These are phyloP conservation scores for Heritiera littoralis DNA, from an alignment of 345 rosid genomes.

Conservation along the genomic window DNA sequence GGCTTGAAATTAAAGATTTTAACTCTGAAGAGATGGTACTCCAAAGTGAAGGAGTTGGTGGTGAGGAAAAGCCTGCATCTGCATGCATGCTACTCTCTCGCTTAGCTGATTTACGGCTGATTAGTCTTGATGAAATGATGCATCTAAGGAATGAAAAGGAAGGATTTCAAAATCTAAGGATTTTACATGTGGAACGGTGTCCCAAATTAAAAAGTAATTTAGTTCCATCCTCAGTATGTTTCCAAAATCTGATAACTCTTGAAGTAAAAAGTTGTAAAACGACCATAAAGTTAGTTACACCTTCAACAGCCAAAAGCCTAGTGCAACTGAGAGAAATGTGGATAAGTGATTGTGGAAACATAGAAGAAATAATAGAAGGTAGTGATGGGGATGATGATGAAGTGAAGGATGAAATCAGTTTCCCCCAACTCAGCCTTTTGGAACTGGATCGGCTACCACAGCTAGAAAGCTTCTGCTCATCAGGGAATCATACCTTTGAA, in stretches of 20 bases:
- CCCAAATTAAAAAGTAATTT: background rate
- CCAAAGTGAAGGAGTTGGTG: background rate
- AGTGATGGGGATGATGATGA: background rate
- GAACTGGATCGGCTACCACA: background rate
- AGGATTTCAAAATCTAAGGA: background rate
- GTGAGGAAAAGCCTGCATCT: conserved; percentile 2
- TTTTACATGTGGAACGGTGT: background rate
- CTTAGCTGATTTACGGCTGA: background rate
- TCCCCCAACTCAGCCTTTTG: background rate
- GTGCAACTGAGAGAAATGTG: background rate
- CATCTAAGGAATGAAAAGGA: background rate
- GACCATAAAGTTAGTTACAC: background rate
- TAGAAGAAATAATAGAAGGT: background rate
- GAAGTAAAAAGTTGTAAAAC: rapidly evolving
- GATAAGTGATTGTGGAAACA: background rate
- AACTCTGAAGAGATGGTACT: background rate
- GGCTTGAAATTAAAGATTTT: background rate
- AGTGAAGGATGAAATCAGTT: background rate
- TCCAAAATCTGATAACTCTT: background rate
- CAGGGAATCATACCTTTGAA: background rate
- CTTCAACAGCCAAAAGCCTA: background rate
- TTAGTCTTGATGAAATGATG: background rate
- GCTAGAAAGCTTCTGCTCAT: background rate
- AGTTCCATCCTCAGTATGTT: background rate
- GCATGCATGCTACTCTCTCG: background rate